Evolutionary conservation across 148 eudicot species (phyloP).

Genomic region (Persicaria maculosa): DNA sequence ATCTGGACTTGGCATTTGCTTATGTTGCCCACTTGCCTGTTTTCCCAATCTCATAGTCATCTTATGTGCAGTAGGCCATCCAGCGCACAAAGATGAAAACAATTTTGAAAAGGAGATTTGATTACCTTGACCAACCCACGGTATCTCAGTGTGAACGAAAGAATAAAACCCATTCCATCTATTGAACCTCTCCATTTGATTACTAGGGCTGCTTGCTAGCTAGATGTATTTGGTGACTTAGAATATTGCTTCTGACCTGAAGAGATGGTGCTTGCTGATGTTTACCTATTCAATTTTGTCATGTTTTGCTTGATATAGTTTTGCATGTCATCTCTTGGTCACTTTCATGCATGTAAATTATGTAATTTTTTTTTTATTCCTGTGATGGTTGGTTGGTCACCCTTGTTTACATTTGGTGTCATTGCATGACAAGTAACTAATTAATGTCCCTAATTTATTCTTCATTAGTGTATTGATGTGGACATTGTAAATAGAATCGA

Average conservation of each 20-base stretch:
- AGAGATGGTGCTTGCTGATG: background rate
- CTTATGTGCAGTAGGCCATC: background rate
- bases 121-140: background rate
- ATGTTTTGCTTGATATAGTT: background rate
- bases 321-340: background rate
- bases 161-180: background rate
- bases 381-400: slow-evolving; percentile 3
- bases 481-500: background rate
- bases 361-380: background rate
- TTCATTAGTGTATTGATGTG: background rate
- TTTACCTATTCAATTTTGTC: background rate
- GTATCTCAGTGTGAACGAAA: background rate
- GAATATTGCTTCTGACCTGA: background rate
- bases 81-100: background rate
- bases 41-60: background rate
- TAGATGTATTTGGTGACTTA: slow-evolving; percentile 3
- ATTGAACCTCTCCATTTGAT: background rate
- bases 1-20: background rate
- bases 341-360: background rate
- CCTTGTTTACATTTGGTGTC: background rate
- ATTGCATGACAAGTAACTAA: background rate
- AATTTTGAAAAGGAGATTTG: background rate
- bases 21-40: background rate
- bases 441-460: background rate
- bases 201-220: background rate